A percentile compares a stretch with the other conserved stretches of the same genome.
Evolutionary conservation across 192 early-diverging fungal species (phyloP).

Genomic region (Backusella liffmaniae): DNA sequence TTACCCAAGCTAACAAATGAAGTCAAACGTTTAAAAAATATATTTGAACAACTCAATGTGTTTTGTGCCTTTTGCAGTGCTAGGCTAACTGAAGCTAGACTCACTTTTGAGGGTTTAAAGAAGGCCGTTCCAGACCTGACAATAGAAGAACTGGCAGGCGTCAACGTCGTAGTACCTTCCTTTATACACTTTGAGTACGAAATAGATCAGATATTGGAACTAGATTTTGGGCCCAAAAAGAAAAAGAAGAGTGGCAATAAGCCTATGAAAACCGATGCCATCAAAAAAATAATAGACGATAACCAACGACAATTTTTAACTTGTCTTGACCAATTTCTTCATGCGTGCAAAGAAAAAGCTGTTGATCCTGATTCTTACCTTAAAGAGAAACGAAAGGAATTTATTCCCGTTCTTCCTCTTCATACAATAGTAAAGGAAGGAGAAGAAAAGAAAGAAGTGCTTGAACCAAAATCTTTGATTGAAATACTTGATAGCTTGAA

Average conservation of each 20-base stretch:
- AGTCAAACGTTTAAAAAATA: neutral
- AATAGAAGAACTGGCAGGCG: slow-evolving; percentile 24
- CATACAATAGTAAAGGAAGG: neutral
- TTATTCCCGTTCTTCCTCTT: neutral
- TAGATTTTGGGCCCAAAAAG: slow-evolving; percentile 5
- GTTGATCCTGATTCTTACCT: neutral
- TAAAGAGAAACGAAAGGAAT: neutral
- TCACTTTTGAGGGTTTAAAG: slow-evolving; percentile 20
- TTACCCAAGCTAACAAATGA: neutral
- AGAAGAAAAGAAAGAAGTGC: neutral
- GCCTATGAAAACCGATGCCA: neutral
- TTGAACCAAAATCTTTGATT: neutral
- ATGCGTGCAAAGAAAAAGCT: neutral
- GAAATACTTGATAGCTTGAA: neutral
- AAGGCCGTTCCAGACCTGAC: slow-evolving; percentile 15
- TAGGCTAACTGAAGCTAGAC: neutral
- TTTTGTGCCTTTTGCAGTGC: slow-evolving; percentile 30
- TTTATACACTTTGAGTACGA: neutral
- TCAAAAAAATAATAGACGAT: neutral
- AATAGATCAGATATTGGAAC: neutral
- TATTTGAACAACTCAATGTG: slow-evolving; percentile 18
- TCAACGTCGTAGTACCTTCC: slow-evolving; percentile 24
- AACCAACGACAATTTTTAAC: neutral
- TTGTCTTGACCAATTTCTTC: neutral
- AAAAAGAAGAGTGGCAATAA: neutral